Conservation (phyloP, 1,139 yeast species). For the Pneumocystis oryctolagi region DNA sequence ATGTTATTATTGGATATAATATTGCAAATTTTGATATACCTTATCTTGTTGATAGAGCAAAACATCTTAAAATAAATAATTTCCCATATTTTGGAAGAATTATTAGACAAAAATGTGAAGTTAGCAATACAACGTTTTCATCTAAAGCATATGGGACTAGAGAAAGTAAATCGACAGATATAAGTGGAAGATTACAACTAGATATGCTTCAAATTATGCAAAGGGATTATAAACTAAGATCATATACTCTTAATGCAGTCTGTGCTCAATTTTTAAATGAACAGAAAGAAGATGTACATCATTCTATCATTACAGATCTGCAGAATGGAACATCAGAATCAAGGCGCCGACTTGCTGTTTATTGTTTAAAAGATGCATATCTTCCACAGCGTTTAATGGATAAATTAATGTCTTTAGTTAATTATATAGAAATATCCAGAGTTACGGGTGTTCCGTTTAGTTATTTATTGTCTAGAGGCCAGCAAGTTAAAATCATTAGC, state of each 20-base stretch:
- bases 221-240: conserved; percentile 85
- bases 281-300: conserved; percentile 96
- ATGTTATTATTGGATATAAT: conserved; percentile 91
- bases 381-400: conserved; percentile 76
- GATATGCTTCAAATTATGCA: conserved; percentile 87
- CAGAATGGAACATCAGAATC: conserved; percentile 89
- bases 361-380: conserved; percentile 92
- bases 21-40: conserved; percentile 92
- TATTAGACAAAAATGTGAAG: conserved; percentile 50
- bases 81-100: conserved; percentile 86
- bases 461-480: conserved; percentile 77
- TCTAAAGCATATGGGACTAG: conserved; percentile 95
- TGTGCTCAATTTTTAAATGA: conserved; percentile 88
- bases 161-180: conserved; percentile 79
- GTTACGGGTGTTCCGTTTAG: conserved; percentile 98
- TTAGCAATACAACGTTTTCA: conserved; percentile 68
- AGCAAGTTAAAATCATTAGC: conserved; percentile 91
- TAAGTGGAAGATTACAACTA: conserved; percentile 90
- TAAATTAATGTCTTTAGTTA: conserved; percentile 88
- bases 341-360: conserved; percentile 86
- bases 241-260: conserved; percentile 88
- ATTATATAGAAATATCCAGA: conserved; percentile 98
- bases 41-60: conserved; percentile 75
- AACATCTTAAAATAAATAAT: conserved; percentile 44
- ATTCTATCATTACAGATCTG: conserved; percentile 83